These are phyloP conservation scores for Lumnitzera racemosa DNA, from an alignment of 345 rosid species.

Conservation along the genomic window DNA sequence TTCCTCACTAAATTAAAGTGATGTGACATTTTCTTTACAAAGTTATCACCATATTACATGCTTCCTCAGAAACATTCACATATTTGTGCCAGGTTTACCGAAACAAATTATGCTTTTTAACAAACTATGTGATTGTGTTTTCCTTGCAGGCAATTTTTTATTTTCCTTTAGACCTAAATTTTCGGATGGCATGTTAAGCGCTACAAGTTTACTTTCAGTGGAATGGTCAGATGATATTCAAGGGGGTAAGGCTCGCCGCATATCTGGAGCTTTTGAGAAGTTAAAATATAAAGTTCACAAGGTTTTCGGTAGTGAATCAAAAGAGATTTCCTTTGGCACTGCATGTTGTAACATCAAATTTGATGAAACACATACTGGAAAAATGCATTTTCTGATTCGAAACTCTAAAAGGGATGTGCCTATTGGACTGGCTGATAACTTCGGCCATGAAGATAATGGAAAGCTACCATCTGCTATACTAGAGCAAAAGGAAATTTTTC, in stretches of 20 bases:
- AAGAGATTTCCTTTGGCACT: constrained; percentile 61
- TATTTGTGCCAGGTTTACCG: too few species aligned
- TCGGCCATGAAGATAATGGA: constrained; percentile 33
- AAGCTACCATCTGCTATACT: constrained; percentile 48
- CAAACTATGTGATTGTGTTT: constrained; percentile 6
- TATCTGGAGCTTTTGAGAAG: constrained; percentile 79
- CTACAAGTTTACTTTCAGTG: constrained; percentile 38
- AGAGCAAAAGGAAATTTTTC: constrained; percentile 82
- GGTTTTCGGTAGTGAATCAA: constrained; percentile 54
- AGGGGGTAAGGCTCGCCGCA: constrained; percentile 85
- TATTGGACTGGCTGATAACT: constrained; percentile 47
- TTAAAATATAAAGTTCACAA: constrained; percentile 67
- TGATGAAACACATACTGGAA: constrained; percentile 27
- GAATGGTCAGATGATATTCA: constrained; percentile 85
- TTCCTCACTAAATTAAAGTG: too few species aligned
- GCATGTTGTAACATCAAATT: constrained; percentile 54
- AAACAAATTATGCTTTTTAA: too few species aligned
- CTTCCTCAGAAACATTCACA: too few species aligned
- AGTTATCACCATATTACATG: too few species aligned
- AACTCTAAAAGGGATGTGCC: constrained; percentile 66
- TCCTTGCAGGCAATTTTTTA: constrained; percentile 76
- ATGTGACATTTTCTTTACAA: too few species aligned
- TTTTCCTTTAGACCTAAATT: constrained; percentile 84
- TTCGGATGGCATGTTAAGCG: constrained; percentile 28
- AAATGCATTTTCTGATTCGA: constrained; percentile 81